phyloP scores from a whole-genome alignment of 306 rosid species.

The Heteromeles arbutifolia region DNA sequence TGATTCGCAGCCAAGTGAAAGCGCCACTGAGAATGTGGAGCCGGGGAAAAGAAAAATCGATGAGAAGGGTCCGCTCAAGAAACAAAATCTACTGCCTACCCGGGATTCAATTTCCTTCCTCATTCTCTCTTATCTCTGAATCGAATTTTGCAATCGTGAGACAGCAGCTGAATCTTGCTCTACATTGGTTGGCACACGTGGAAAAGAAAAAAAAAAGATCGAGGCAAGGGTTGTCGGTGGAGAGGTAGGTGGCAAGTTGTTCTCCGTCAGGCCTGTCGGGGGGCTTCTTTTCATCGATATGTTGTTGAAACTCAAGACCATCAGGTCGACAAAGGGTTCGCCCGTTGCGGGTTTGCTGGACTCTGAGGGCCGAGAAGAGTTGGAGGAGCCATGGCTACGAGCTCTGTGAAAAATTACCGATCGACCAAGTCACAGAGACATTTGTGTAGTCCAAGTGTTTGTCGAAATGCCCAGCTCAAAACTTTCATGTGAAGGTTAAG shows the following conservation, averaged over 20 bases:
- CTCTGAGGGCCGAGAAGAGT: slow-evolving; percentile 52
- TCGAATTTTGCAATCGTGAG: neutral
- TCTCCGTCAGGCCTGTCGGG: slow-evolving; percentile 30
- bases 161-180: neutral
- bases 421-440: neutral
- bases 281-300: neutral
- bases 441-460: no score
- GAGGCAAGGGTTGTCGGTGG: slow-evolving; percentile 53
- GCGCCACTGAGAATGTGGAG: neutral
- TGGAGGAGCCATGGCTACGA: slow-evolving; percentile 31
- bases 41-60: no score
- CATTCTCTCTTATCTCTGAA: neutral
- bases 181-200: slow-evolving; percentile 39
- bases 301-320: slow-evolving; percentile 35
- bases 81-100: slow-evolving; percentile 5
- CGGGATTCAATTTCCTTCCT: neutral
- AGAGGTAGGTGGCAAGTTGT: slow-evolving; percentile 27
- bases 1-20: neutral
- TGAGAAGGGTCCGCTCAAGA: neutral
- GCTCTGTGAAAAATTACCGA: neutral
- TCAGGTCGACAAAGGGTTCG: slow-evolving; percentile 29
- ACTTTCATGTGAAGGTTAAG: no score
- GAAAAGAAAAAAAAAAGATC: slow-evolving; percentile 43
- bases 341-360: slow-evolving; percentile 12
- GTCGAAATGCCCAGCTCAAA: no score